Conservation (phyloP, 1,284 basidiomycete species). For the Cryptococcus amylolentus region DNA sequence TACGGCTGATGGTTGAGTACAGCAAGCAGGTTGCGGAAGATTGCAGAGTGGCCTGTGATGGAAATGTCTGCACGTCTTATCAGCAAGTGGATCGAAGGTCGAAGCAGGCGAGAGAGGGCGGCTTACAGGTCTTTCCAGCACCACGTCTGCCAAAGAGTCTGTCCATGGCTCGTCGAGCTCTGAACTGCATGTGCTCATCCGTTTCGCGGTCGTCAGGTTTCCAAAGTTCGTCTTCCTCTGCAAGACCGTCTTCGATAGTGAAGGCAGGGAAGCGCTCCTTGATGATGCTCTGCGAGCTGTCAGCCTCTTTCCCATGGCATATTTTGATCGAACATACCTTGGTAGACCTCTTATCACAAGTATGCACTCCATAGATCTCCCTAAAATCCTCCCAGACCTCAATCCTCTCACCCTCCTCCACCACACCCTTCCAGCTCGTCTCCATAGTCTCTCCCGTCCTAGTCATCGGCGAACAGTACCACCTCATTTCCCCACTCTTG, state of each 20-base stretch:
- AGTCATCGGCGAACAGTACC: conserved; percentile 69
- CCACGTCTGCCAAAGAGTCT: conserved; percentile 57
- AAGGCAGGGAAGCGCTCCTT: conserved; percentile 59
- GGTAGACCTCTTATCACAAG: conserved; percentile 42
- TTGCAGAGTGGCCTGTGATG: conserved; percentile 52
- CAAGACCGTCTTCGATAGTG: conserved; percentile 62
- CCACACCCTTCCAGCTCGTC: conserved; percentile 59
- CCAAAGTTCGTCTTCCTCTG: conserved; percentile 72
- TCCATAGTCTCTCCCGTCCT: conserved; percentile 67
- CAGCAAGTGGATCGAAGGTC: not conserved
- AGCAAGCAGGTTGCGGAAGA: conserved; percentile 45
- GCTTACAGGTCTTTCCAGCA: conserved; percentile 55
- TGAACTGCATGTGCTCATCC: conserved; percentile 55
- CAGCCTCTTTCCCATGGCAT: not conserved
- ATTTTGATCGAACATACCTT: conserved; percentile 50
- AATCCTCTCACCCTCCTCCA: conserved; percentile 25
- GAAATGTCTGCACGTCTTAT: conserved; percentile 40
- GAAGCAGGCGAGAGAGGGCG: not conserved
- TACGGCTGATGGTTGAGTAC: conserved; percentile 45
- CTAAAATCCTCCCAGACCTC: conserved; percentile 47
- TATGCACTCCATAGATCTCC: conserved; percentile 48
- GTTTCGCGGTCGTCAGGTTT: conserved; percentile 63
- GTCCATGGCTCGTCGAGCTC: conserved; percentile 62
- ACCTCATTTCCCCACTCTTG: conserved; percentile 53
- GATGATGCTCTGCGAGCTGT: conserved; percentile 54